Evolutionary conservation across 768 basidiomycete species (phyloP), one percentile per base, ranked within the genome.

Genomic region (Tricholoma sp.): DNA sequence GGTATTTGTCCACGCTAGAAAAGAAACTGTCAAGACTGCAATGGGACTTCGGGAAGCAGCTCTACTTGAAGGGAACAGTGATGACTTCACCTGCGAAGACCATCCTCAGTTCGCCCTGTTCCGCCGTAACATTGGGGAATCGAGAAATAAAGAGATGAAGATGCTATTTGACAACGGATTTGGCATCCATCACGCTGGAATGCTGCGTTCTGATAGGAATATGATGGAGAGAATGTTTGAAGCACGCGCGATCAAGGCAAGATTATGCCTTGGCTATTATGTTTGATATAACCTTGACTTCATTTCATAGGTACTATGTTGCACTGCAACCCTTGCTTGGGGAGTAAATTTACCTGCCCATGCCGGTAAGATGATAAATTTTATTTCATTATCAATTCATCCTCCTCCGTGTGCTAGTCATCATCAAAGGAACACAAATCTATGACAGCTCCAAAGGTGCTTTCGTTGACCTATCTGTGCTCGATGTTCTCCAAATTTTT

Each of bases 321-420:
- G 97, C 75, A 99, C 97, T 2, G 93, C 97, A 5, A 99, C 97
- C 2, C 79, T 99, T 42, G 97, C 97, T 4, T 99, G 97, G 97
- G 97, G 97, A 72, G 97, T 99, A 62, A 99, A 99, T 70, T 75
- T 99, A 59, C 97, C 97, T 33, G 97, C 97, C 15, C 96, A 98
- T 72, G 97, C 97, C 55, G 93, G 91, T 91, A 59, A 59, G 59
- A 54, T 54, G 48, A 50, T 59, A 13, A 61, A 47, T n/a, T 15
- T 52, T 48, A 11, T 50, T 48, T 52, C 15, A 39, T 15, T 24
- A 20, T 50, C 47, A 57, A 39, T 59, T 52, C 60, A 54, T 44
- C 49, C 4, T 60, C 29, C 59, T 37, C 13, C 17, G 7, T 45
- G 53, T 33, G 52, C 6, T 37, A 91, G 95, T 97, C 53, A 73